A percentile compares a stretch with the other conserved stretches of the same genome.
phyloP scores from a whole-genome alignment of 768 basidiomycete genomes.

The Erythrobasidium yunnanense region DNA sequence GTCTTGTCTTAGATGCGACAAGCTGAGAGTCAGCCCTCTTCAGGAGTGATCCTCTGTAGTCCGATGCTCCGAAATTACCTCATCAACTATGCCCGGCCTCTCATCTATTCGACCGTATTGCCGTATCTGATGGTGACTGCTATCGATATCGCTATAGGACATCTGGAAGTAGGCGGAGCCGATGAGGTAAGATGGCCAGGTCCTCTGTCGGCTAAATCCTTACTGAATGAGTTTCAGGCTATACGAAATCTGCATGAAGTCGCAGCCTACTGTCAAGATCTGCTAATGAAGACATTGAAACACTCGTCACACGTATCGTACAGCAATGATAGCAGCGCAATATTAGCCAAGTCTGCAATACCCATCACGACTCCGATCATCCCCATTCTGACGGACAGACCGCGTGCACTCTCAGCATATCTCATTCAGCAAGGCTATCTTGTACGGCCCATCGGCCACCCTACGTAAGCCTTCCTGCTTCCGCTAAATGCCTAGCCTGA shows the following conservation, averaged over 20 bases:
- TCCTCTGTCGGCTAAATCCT: background rate
- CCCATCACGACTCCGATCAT: constrained; percentile 59
- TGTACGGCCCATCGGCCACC: constrained; percentile 47
- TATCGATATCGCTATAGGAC: constrained; percentile 64
- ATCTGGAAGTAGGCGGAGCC: constrained; percentile 59
- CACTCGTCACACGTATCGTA: background rate
- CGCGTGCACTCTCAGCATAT: constrained; percentile 62
- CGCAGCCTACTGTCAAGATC: background rate
- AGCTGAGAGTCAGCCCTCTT: background rate
- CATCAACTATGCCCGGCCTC: constrained; percentile 77
- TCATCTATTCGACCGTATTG: constrained; percentile 84
- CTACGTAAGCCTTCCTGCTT: constrained; percentile 47
- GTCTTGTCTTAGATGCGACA: background rate
- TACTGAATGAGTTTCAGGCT: background rate
- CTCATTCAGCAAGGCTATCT: constrained; percentile 46
- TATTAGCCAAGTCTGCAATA: background rate
- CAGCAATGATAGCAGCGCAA: constrained; percentile 25
- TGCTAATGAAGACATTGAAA: background rate
- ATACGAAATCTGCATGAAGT: constrained; percentile 18
- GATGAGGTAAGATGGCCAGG: constrained; percentile 20
- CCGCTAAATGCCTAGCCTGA: background rate
- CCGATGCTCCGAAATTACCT: constrained; percentile 68
- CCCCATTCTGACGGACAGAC: constrained; percentile 65
- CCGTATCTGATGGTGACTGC: constrained; percentile 66
- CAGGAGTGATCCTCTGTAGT: constrained; percentile 67